phyloP scores from a whole-genome alignment of 2,329 filamentous ascomycete genomes.

The Penicillium sp. region DNA sequence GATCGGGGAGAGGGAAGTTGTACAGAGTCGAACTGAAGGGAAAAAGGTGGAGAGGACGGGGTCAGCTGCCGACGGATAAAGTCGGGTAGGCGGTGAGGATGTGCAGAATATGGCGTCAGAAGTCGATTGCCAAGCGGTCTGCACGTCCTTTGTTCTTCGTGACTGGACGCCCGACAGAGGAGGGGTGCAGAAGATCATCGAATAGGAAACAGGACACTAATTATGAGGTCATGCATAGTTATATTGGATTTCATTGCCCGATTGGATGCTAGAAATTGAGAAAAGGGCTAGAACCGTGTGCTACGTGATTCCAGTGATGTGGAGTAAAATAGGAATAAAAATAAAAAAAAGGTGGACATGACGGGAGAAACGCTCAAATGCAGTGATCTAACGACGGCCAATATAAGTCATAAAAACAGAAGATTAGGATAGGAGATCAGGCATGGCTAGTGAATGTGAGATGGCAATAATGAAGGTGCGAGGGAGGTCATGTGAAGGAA shows the following conservation, averaged over 20 bases:
- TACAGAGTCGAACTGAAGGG: conserved; percentile 19
- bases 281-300: conserved; percentile 24
- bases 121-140: neutral
- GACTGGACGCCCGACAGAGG: neutral
- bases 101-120: conserved; percentile 10
- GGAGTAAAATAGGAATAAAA: neutral
- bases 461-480: conserved; percentile 5
- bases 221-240: conserved; percentile 19
- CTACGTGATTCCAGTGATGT: conserved; percentile 13
- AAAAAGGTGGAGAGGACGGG: conserved; percentile 12
- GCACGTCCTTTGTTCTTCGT: neutral
- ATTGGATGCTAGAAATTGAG: conserved; percentile 1
- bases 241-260: conserved; percentile 1
- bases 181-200: conserved; percentile 4
- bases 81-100: conserved; percentile 1
- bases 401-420: conserved; percentile 14
- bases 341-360: conserved; percentile 15
- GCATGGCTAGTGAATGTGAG: conserved; percentile 11
- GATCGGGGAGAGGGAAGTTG: conserved; percentile 17
- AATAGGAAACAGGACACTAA: conserved; percentile 13
- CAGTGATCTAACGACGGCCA: conserved; percentile 31
- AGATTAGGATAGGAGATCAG: conserved; percentile 7
- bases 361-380: conserved; percentile 27
- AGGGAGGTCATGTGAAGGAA: conserved; percentile 11
- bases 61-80: conserved; percentile 6